Percentiles rank a stretch among this genome's conserved stretches.
These are phyloP conservation scores for Ceratopteris richardii DNA, from an alignment of 75 land plant species.

Conservation along the genomic window DNA sequence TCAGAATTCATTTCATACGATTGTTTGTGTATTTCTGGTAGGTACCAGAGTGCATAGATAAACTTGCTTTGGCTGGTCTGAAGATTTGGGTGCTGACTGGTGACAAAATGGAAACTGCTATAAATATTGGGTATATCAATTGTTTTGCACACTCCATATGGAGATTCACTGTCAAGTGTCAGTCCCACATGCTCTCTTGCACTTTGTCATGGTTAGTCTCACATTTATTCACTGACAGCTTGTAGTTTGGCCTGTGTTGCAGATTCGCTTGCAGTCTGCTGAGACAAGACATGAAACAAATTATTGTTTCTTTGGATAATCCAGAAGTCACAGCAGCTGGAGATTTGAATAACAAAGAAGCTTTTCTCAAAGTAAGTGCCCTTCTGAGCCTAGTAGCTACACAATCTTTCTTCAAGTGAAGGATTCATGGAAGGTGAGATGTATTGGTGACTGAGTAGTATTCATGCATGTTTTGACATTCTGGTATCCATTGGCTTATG, in stretches of 20 bases:
- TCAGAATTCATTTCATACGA: neutral
- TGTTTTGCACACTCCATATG: neutral
- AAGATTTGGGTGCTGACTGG: conserved; percentile 92
- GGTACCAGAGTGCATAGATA: conserved; percentile 85
- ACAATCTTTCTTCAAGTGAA: too few species aligned
- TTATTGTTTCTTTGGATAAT: conserved; percentile 34
- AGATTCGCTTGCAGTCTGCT: conserved; percentile 90
- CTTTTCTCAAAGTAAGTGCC: conserved; percentile 21
- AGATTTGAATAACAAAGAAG: conserved; percentile 26
- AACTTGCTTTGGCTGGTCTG: conserved; percentile 81
- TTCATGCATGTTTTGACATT: too few species aligned
- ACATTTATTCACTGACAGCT: too few species aligned
- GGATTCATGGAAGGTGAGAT: too few species aligned
- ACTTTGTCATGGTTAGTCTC: too few species aligned
- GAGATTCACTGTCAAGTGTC: too few species aligned
- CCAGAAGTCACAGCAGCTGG: conserved; percentile 23
- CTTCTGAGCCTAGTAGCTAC: too few species aligned
- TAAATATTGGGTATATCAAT: conserved; percentile 71
- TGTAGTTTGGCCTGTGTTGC: too few species aligned
- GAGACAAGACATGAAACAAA: conserved; percentile 77
- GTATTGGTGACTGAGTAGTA: too few species aligned
- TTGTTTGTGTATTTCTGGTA: conserved; percentile 10
- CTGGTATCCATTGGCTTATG: too few species aligned
- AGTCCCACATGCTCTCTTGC: too few species aligned
- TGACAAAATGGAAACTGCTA: conserved; percentile 89